A percentile compares a stretch with the other conserved stretches of the same genome.
These are phyloP conservation scores for Tricholoma bakamatsutake DNA, from an alignment of 768 basidiomycete species.

Conservation along the genomic window DNA sequence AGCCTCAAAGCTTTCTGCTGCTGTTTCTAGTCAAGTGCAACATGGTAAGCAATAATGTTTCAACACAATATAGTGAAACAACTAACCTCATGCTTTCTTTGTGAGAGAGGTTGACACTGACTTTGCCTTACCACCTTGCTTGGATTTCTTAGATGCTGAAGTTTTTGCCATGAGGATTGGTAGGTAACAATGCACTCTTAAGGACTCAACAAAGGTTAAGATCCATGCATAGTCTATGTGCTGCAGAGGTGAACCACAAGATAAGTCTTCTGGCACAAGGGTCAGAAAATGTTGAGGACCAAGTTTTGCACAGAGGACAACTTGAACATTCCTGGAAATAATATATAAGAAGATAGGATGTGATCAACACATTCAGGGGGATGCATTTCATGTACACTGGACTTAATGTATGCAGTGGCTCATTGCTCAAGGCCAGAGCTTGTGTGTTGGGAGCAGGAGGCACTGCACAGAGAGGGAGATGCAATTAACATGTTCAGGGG, in stretches of 20 bases:
- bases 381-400: background rate
- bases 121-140: background rate
- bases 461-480: background rate
- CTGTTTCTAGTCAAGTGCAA: background rate
- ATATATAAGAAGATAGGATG: background rate
- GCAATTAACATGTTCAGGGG: background rate
- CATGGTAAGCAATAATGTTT: background rate
- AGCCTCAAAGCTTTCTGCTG: background rate
- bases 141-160: background rate
- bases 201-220: background rate
- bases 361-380: background rate
- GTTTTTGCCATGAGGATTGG: background rate
- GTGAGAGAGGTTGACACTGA: background rate
- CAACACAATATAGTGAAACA: background rate
- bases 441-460: background rate
- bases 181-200: background rate
- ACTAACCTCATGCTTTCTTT: conserved; percentile 1
- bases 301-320: background rate
- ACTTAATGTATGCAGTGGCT: background rate
- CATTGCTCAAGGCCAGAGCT: background rate
- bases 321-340: background rate
- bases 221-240: background rate
- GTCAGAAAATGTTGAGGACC: background rate
- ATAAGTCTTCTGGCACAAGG: background rate
- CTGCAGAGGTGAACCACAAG: background rate